A percentile compares a stretch with the other conserved stretches of the same genome.
phyloP scores from a whole-genome alignment of 306 rosid species.

The Corylus heterophylla region DNA sequence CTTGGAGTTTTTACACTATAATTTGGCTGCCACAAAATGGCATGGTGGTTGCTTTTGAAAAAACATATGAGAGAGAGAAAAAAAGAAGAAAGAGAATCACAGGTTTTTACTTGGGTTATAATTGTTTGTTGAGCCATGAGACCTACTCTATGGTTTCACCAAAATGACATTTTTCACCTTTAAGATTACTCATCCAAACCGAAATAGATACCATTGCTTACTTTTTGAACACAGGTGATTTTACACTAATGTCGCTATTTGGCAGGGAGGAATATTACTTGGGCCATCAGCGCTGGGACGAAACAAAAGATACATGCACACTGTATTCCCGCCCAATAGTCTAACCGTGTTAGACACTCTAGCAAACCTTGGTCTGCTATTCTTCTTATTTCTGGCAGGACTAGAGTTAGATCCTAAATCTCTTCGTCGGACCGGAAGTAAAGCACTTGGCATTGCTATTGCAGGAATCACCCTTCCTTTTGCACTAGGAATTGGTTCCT shows the following conservation, averaged over 20 bases:
- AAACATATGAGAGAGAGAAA: too few species aligned
- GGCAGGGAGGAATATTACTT: slow-evolving; percentile 85
- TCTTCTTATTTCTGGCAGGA: slow-evolving; percentile 79
- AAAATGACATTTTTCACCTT: neutral
- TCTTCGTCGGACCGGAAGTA: slow-evolving; percentile 62
- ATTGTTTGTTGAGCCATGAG: neutral
- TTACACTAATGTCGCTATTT: slow-evolving; percentile 9
- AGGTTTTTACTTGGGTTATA: neutral
- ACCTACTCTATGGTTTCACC: neutral
- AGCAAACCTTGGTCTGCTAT: slow-evolving; percentile 83
- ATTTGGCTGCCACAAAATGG: neutral
- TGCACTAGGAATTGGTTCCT: slow-evolving; percentile 75
- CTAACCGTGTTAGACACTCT: slow-evolving; percentile 79
- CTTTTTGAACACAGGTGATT: neutral
- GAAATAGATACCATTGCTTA: neutral
- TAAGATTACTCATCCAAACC: neutral
- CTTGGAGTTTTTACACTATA: neutral
- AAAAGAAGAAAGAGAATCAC: neutral
- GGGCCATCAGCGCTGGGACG: slow-evolving; percentile 90
- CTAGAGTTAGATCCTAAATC: slow-evolving; percentile 72
- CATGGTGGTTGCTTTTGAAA: neutral
- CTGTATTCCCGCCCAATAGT: slow-evolving; percentile 76
- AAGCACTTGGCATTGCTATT: slow-evolving; percentile 65
- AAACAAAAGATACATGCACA: slow-evolving; percentile 51
- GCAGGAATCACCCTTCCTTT: slow-evolving; percentile 83